Evolutionary conservation across 108 stramenopile species (phyloP), one percentile per base, ranked within the genome.

Genomic region (Cyclotella sp.): DNA sequence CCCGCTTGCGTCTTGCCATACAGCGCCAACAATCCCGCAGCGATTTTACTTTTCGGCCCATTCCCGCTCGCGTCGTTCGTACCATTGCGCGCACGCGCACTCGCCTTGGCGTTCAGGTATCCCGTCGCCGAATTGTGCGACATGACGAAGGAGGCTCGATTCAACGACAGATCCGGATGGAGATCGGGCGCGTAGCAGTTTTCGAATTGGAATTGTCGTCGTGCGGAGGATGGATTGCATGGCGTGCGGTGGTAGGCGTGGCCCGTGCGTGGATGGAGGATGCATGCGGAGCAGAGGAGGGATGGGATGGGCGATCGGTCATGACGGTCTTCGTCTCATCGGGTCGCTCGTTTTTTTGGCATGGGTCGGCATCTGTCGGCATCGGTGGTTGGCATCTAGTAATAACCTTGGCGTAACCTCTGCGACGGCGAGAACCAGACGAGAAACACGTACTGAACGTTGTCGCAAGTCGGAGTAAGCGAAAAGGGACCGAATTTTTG

Each of bases 61-160:
- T 72, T 63, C 7, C 11, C 43, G 39, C 40, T 59, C 53, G 40
- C 27, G 12, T 63, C 29, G 18, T 65, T 75, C 46, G 26, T 60
- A 10, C 30, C 34, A 29, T 39, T 45, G 21, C 45, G 27, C 57
- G 40, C 52, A 54, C 45, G 27, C 57, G 46, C 1, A 45, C 24
- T 29, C 18, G 26, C n/a, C 49, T 43, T 65, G 24, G 19, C 45
- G 27, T 61, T 55, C 22, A 93, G 64, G 64, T 93, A 93, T 45
- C 90, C 92, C 18, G 92, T 90, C 18, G 88, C 92, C 10, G 92
- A 83, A 83, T 93, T 85, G 51, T 93, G 92, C n/a, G 79, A 75
- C 86, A 89, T 85, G 43, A 93, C 42, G 70, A 93, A 90, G 12
- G 85, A 79, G 6, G 88, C 90, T 16, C 78, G 62, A 46, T 69